Conservation (phyloP, 176 grass and related monocot genomes). For the Echinochloa phyllopogon region DNA sequence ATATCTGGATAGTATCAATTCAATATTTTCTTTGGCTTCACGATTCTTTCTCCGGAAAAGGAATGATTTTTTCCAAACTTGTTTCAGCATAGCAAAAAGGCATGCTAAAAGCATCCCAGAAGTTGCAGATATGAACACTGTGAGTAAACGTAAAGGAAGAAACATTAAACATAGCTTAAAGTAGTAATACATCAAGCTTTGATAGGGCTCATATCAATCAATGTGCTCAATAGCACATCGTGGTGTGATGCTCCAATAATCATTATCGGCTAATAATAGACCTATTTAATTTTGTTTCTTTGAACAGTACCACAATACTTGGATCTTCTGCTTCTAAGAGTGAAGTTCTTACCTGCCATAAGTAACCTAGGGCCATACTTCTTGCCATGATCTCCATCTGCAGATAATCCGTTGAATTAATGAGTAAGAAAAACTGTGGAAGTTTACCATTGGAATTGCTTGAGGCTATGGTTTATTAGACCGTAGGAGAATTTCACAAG, state of each 20-base stretch:
- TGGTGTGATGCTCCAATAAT: not conserved
- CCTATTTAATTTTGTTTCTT: not conserved
- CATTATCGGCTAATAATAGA: not conserved
- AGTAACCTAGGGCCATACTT: conserved; percentile 1
- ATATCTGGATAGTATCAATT: conserved; percentile 4
- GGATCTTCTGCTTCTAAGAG: not conserved
- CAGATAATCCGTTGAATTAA: not conserved
- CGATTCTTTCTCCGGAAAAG: not conserved
- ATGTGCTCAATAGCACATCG: not conserved
- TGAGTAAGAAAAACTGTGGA: not conserved
- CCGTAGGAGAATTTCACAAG: not conserved
- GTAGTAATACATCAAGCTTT: not conserved
- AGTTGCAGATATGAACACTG: not conserved
- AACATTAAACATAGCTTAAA: not conserved
- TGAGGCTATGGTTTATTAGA: not conserved
- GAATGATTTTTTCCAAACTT: not conserved
- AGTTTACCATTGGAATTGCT: not conserved
- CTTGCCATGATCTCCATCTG: not conserved
- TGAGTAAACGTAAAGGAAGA: not conserved
- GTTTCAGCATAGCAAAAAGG: not conserved
- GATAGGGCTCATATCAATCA: not conserved
- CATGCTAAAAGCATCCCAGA: not conserved
- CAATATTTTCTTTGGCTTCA: not conserved
- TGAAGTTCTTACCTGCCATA: conserved; percentile 17
- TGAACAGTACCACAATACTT: not conserved